phyloP scores from a whole-genome alignment of 2,329 filamentous ascomycete genomes.

The Aspergillus sp. region DNA sequence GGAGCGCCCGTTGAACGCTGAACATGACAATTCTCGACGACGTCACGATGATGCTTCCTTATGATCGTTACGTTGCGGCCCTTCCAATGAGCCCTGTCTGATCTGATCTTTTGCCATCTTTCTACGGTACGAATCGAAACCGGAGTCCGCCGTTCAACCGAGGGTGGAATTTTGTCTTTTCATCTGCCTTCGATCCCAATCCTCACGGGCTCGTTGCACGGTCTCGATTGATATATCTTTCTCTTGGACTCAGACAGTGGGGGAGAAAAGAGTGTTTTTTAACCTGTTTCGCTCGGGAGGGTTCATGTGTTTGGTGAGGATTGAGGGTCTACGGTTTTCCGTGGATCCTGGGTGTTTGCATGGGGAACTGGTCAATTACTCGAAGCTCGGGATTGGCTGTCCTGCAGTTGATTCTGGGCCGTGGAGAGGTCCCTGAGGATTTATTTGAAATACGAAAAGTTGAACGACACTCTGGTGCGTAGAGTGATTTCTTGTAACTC shows the following conservation, averaged over 20 bases:
- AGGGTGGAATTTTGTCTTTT: slow-evolving; percentile 1
- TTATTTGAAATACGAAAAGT: slow-evolving; percentile 32
- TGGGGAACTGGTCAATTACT: slow-evolving; percentile 38
- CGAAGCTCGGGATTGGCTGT: slow-evolving; percentile 17
- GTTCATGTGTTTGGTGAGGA: slow-evolving; percentile 37
- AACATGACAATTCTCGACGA: slow-evolving; percentile 35
- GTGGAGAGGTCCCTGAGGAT: slow-evolving; percentile 39
- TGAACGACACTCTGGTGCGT: slow-evolving; percentile 6
- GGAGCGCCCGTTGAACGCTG: slow-evolving; percentile 38
- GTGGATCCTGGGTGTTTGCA: slow-evolving; percentile 20
- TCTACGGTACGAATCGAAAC: slow-evolving; percentile 13
- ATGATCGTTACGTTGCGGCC: slow-evolving; percentile 30
- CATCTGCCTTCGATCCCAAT: slow-evolving; percentile 17
- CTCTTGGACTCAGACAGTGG: slow-evolving; percentile 20
- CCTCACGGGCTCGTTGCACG: slow-evolving; percentile 29
- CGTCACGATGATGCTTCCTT: slow-evolving; percentile 30
- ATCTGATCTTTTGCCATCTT: slow-evolving; percentile 13
- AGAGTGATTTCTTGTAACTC: neutral
- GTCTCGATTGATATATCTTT: slow-evolving; percentile 25
- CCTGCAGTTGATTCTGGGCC: slow-evolving; percentile 20
- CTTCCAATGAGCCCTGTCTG: slow-evolving; percentile 23
- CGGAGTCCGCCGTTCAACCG: slow-evolving; percentile 32
- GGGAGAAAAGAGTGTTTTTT: slow-evolving; percentile 11
- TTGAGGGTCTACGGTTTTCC: slow-evolving; percentile 24
- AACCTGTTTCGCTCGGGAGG: slow-evolving; percentile 20